Conservation (phyloP, 345 rosid species). For the Citrus unshiu region DNA sequence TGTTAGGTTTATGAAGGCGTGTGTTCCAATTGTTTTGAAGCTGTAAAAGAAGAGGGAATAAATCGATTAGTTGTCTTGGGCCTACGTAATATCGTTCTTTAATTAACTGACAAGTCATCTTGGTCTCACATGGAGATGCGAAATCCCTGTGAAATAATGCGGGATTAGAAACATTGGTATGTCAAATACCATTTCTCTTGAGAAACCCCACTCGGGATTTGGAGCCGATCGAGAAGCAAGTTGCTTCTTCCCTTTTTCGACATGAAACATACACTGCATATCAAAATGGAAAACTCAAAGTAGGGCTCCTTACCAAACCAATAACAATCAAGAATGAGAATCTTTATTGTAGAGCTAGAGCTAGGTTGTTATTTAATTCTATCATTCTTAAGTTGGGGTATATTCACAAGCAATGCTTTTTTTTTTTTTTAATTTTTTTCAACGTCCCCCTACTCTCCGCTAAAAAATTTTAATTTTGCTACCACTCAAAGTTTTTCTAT, state of each 20-base stretch:
- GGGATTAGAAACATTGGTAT: constrained; percentile 1
- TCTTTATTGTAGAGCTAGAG: not conserved
- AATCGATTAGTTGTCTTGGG: not conserved
- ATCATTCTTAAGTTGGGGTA: not conserved
- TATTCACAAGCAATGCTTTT: too few relatives aligned
- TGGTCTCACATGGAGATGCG: constrained; percentile 13
- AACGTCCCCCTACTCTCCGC: too few relatives aligned
- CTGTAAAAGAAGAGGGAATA: not conserved
- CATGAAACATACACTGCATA: not conserved
- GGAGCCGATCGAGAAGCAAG: constrained; percentile 12
- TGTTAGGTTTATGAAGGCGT: not conserved
- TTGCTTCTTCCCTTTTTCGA: not conserved
- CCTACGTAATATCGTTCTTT: not conserved
- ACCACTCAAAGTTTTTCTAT: too few relatives aligned
- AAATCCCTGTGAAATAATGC: not conserved
- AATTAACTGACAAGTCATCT: not conserved
- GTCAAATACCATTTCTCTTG: constrained; percentile 1
- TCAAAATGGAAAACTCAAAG: not conserved
- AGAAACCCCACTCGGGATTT: constrained; percentile 24
- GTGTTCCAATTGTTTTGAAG: not conserved
- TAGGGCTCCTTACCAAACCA: not conserved
- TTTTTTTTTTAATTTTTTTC: too few relatives aligned
- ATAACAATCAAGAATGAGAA: not conserved
- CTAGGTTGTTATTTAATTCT: not conserved
- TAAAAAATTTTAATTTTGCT: too few relatives aligned